Evolutionary conservation across 2,329 filamentous ascomycete genomes (phyloP).

Genomic region (Acrodontium crateriforme): DNA sequence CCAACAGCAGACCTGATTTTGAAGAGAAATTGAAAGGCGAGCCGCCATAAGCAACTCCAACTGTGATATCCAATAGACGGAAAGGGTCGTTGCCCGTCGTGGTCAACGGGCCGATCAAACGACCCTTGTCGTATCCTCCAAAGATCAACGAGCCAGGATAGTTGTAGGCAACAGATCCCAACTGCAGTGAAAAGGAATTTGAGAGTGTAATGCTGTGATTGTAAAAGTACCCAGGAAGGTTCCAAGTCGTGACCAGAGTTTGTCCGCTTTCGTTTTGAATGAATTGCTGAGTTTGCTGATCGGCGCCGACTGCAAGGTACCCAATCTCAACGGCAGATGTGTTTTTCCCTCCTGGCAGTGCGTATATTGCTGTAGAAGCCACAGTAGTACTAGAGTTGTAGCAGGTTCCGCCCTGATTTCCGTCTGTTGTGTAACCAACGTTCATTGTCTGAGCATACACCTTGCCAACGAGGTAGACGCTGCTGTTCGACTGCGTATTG

Average conservation of each 20-base stretch:
- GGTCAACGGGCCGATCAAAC: conserved; percentile 17
- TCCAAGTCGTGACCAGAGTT: too few species aligned
- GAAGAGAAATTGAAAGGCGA: conserved; percentile 3
- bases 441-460: conserved; percentile 1
- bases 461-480: too few species aligned
- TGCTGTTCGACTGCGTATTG: too few species aligned
- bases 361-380: too few species aligned
- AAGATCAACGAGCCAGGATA: conserved; percentile 20
- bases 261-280: too few species aligned
- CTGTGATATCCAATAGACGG: conserved; percentile 4
- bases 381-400: too few species aligned
- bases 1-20: background rate
- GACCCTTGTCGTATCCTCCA: conserved; percentile 24
- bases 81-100: conserved; percentile 7
- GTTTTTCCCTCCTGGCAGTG: too few species aligned
- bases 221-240: conserved; percentile 5
- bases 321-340: conserved; percentile 3
- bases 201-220: conserved; percentile 11
- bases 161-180: conserved; percentile 19
- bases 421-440: too few species aligned
- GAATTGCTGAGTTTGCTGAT: background rate
- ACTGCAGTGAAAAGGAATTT: conserved; percentile 20
- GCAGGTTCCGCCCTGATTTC: too few species aligned
- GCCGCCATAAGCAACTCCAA: conserved; percentile 11
- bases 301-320: conserved; percentile 2